These are phyloP conservation scores for Benincasa hispida DNA, from an alignment of 306 rosid species.

Conservation along the genomic window DNA sequence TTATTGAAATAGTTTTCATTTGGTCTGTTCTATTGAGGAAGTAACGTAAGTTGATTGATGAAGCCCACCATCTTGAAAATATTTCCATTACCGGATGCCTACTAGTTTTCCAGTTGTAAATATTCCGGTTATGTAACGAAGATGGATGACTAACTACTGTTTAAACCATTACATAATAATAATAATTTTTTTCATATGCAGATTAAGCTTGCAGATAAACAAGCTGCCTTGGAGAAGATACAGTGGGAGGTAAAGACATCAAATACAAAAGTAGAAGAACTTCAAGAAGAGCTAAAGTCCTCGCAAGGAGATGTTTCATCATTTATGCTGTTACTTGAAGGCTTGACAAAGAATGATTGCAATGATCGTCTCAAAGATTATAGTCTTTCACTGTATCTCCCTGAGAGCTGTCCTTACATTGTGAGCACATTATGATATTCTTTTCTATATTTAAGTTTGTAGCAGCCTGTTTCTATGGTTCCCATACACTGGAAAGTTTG, in stretches of 20 bases:
- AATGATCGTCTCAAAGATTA: slow-evolving; percentile 15
- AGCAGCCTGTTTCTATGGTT: neutral
- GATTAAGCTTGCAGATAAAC: slow-evolving; percentile 96
- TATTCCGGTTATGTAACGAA: neutral
- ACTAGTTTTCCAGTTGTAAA: neutral
- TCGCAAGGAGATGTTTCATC: slow-evolving; percentile 33
- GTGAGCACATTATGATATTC: slow-evolving; percentile 15
- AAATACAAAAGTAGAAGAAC: slow-evolving; percentile 36
- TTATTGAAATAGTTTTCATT: neutral
- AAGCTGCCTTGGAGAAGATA: slow-evolving; percentile 80
- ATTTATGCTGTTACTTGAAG: slow-evolving; percentile 43
- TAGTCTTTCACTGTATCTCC: slow-evolving; percentile 12
- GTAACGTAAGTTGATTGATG: too few species aligned
- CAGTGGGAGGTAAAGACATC: slow-evolving; percentile 83
- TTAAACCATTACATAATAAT: neutral
- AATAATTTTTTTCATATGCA: slow-evolving; percentile 11
- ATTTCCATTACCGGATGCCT: neutral
- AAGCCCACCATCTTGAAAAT: too few species aligned
- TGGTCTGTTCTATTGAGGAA: neutral
- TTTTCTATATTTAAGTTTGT: neutral
- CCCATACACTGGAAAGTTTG: neutral
- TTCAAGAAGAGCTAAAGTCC: slow-evolving; percentile 29
- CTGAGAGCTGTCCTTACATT: slow-evolving; percentile 21
- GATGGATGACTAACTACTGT: neutral
- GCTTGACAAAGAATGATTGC: slow-evolving; percentile 40